Percentiles rank a stretch among this genome's conserved stretches.
These are phyloP conservation scores for Acacia confusa DNA, from an alignment of 306 rosid species.

Conservation along the genomic window DNA sequence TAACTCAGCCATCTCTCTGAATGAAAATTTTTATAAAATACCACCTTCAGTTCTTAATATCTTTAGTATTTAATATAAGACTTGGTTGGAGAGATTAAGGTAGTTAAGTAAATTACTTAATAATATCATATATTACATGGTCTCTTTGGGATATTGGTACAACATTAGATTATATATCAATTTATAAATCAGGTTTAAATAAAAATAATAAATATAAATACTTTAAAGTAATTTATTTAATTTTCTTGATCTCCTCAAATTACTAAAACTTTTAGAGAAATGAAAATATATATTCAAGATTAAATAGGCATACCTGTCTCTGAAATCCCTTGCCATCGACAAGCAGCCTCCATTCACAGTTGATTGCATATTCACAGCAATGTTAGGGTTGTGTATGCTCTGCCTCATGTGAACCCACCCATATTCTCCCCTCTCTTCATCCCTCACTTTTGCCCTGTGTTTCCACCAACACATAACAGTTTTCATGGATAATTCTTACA, in stretches of 20 bases:
- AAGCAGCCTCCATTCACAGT: constrained; percentile 64
- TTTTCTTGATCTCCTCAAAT: no score
- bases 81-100: no score
- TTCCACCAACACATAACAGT: constrained; percentile 4
- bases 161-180: no score
- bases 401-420: constrained; percentile 90
- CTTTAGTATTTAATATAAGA: no score
- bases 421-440: constrained; percentile 54
- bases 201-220: no score
- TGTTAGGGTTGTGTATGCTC: constrained; percentile 88
- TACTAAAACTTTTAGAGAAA: neutral
- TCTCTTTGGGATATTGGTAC: no score
- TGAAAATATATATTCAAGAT: neutral
- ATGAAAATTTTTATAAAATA: neutral
- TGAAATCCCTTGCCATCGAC: constrained; percentile 61
- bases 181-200: no score
- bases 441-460: constrained; percentile 71
- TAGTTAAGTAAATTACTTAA: no score
- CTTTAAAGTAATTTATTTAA: no score
- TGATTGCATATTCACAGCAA: constrained; percentile 85
- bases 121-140: no score
- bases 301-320: constrained; percentile 51
- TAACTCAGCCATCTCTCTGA: neutral
- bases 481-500: neutral
- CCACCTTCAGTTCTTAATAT: neutral